These are phyloP conservation scores for Podospora pseudoanserina DNA, from an alignment of 495 filamentous ascomycete genomes.

Conservation along the genomic window DNA sequence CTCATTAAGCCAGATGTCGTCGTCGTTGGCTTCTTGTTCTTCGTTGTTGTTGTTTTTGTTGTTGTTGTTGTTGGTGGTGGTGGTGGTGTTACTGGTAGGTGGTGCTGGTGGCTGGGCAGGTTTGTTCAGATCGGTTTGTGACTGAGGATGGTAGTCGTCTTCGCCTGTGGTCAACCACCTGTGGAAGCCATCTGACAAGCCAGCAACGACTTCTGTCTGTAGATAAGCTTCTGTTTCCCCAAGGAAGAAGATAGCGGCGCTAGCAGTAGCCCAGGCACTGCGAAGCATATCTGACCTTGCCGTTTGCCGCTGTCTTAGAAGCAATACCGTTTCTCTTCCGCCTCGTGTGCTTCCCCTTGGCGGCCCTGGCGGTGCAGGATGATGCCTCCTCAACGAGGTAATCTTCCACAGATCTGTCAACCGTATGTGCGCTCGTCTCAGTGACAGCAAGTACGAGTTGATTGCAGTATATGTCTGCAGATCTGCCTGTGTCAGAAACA, in stretches of 20 bases:
- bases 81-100: neutral
- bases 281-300: constrained; percentile 61
- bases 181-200: constrained; percentile 67
- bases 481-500: constrained; percentile 76
- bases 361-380: constrained; percentile 65
- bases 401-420: constrained; percentile 83
- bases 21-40: constrained; percentile 12
- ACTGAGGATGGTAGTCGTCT: constrained; percentile 16
- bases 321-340: constrained; percentile 52
- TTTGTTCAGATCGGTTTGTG: neutral
- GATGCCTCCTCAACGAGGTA: constrained; percentile 66
- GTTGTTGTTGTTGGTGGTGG: too few relatives aligned
- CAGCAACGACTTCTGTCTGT: constrained; percentile 81
- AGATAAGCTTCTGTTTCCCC: constrained; percentile 82
- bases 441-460: constrained; percentile 78
- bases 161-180: constrained; percentile 42
- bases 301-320: constrained; percentile 57
- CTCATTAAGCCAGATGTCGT: constrained; percentile 26
- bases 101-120: neutral
- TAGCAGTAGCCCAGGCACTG: constrained; percentile 79
- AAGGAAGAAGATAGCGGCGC: constrained; percentile 80
- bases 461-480: constrained; percentile 75
- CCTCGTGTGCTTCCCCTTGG: constrained; percentile 57
- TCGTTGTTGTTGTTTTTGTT: neutral
- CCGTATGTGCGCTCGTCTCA: constrained; percentile 76